phyloP scores from a whole-genome alignment of 306 rosid genomes.

The Ziziphus jujuba region DNA sequence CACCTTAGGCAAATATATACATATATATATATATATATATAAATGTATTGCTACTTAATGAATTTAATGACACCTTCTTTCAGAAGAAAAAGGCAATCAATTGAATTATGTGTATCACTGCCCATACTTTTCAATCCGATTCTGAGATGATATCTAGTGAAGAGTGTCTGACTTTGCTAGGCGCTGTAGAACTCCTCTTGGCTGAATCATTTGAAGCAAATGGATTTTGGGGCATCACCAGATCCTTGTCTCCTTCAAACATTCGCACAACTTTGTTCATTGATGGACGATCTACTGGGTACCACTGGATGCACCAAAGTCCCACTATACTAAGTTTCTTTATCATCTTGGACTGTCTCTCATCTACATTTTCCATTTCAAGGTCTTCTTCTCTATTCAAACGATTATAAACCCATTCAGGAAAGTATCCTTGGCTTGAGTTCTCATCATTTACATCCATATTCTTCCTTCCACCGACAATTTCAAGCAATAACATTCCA shows the following conservation, averaged over 20 bases:
- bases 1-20: too few relatives aligned
- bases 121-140: neutral
- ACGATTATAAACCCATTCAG: conserved; percentile 38
- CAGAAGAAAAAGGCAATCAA: too few relatives aligned
- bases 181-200: neutral
- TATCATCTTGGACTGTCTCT: conserved; percentile 15
- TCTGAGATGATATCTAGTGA: conserved; percentile 32
- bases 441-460: neutral
- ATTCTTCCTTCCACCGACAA: conserved; percentile 35
- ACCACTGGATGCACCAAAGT: conserved; percentile 49
- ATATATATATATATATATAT: too few relatives aligned
- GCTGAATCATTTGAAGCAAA: conserved; percentile 8
- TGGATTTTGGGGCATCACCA: conserved; percentile 28
- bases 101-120: too few relatives aligned
- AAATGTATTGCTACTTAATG: too few relatives aligned
- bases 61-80: too few relatives aligned
- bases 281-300: conserved; percentile 38
- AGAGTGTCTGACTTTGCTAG: neutral
- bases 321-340: conserved; percentile 37
- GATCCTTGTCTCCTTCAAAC: conserved; percentile 31
- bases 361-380: conserved; percentile 1
- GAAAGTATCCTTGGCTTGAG: conserved; percentile 13
- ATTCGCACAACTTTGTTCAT: conserved; percentile 34
- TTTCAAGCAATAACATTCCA: conserved; percentile 38
- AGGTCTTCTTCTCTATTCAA: conserved; percentile 17